These are phyloP conservation scores for Phytophthora kernoviae DNA, from an alignment of 352 stramenopile genomes.

Conservation along the genomic window DNA sequence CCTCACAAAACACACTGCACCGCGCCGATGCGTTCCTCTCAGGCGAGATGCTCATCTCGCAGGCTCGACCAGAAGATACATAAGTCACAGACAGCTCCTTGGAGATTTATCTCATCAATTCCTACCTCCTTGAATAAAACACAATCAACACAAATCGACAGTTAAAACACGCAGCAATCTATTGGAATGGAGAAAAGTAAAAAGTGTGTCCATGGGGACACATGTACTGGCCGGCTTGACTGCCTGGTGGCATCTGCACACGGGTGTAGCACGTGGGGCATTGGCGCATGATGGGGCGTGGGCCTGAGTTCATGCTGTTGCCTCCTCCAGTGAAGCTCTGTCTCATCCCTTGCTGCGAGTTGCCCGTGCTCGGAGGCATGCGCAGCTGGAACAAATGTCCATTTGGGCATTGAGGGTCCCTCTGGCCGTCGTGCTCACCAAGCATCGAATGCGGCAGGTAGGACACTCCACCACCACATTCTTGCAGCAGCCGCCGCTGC, in stretches of 20 bases:
- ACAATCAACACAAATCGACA: conserved; percentile 4
- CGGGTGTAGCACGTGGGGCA: conserved; percentile 88
- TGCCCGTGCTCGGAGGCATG: conserved; percentile 52
- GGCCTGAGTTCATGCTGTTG: conserved; percentile 28
- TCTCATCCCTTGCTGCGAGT: conserved; percentile 41
- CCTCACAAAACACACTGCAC: conserved; percentile 67
- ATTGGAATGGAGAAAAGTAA: conserved; percentile 78
- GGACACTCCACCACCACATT: conserved; percentile 78
- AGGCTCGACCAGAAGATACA: conserved; percentile 29
- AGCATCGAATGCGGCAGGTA: conserved; percentile 74
- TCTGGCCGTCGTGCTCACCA: conserved; percentile 72
- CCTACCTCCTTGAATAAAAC: conserved; percentile 19
- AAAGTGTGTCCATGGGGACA: conserved; percentile 89
- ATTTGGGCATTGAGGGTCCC: conserved; percentile 80
- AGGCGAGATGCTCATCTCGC: conserved; percentile 73
- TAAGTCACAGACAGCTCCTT: conserved; percentile 10
- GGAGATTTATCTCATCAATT: neutral
- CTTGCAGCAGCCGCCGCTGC: conserved; percentile 48
- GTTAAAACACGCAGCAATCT: conserved; percentile 32
- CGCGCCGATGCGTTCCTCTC: conserved; percentile 80
- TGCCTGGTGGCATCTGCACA: conserved; percentile 86
- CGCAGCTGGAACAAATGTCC: conserved; percentile 77
- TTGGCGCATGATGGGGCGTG: conserved; percentile 79
- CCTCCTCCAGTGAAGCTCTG: conserved; percentile 39
- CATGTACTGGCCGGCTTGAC: conserved; percentile 88